Conservation (phyloP, 1,284 basidiomycete species). For the Quambalaria eucalypti region DNA sequence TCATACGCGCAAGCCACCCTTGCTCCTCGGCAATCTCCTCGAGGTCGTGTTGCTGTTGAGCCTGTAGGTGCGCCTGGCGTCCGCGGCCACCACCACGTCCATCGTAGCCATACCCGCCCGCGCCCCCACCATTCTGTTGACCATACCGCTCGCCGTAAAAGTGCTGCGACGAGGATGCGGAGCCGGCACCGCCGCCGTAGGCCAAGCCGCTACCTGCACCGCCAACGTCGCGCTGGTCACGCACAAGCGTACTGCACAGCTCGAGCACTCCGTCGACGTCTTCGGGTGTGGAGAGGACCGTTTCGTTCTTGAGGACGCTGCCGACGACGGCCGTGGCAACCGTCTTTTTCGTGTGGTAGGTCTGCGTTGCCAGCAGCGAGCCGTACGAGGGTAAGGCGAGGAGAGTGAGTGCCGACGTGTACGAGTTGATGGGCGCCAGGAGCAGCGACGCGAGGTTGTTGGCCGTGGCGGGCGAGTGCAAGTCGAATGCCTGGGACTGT, state of each 20-base stretch:
- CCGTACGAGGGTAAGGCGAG: slow-evolving; percentile 40
- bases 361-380: slow-evolving; percentile 32
- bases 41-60: slow-evolving; percentile 20
- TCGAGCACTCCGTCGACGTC: slow-evolving; percentile 43
- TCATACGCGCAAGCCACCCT: slow-evolving; percentile 40
- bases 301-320: slow-evolving; percentile 40
- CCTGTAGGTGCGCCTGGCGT: background rate
- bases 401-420: slow-evolving; percentile 37
- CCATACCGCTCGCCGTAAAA: background rate
- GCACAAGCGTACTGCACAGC: slow-evolving; percentile 36
- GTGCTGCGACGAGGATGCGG: background rate
- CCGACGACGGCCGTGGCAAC: slow-evolving; percentile 42
- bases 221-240: slow-evolving; percentile 30
- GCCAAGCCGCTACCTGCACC: slow-evolving; percentile 14
- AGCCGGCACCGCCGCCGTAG: slow-evolving; percentile 15
- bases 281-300: slow-evolving; percentile 39
- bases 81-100: slow-evolving; percentile 16
- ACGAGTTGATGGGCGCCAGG: slow-evolving; percentile 40
- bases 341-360: slow-evolving; percentile 33
- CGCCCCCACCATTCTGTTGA: slow-evolving; percentile 11
- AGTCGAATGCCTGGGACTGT: slow-evolving; percentile 19
- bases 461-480: slow-evolving; percentile 23
- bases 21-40: slow-evolving; percentile 45
- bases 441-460: slow-evolving; percentile 37
- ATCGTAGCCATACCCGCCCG: slow-evolving; percentile 13